Conservation (phyloP, 176 grass and related monocot species). For the Olyra latifolia region DNA sequence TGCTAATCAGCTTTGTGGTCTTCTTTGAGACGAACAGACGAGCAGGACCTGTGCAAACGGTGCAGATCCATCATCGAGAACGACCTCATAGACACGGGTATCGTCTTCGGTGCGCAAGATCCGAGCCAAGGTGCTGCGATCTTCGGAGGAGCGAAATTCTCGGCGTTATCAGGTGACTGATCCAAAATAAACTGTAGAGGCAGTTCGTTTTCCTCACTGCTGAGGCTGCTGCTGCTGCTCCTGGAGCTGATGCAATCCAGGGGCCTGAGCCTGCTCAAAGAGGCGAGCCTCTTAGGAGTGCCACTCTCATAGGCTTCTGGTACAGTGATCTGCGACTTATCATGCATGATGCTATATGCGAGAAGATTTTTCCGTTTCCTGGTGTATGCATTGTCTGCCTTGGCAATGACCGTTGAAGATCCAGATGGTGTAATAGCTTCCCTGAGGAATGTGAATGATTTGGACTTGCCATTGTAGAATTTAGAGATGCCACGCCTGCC, state of each 20-base stretch:
- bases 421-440: conserved; percentile 42
- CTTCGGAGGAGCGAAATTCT: background rate
- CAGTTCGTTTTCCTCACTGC: conserved; percentile 19
- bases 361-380: conserved; percentile 65
- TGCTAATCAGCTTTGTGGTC: conserved; percentile 16
- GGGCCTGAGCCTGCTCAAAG: conserved; percentile 14
- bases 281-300: conserved; percentile 30
- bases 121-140: background rate
- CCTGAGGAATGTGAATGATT: conserved; percentile 56
- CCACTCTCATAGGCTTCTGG: background rate
- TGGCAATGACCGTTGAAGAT: conserved; percentile 56
- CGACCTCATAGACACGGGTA: background rate
- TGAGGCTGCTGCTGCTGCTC: conserved; percentile 36
- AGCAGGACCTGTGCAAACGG: background rate
- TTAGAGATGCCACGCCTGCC: conserved; percentile 62
- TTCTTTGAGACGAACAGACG: background rate
- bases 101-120: conserved; percentile 3
- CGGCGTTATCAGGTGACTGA: background rate
- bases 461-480: conserved; percentile 73
- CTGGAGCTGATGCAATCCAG: conserved; percentile 21
- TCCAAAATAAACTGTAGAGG: background rate
- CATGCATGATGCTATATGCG: conserved; percentile 47
- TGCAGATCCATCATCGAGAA: conserved; percentile 32
- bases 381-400: conserved; percentile 52
- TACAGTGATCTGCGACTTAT: background rate